Evolutionary conservation across 2,329 filamentous ascomycete species (phyloP).

Genomic region (Pseudopithomyces chartarum): DNA sequence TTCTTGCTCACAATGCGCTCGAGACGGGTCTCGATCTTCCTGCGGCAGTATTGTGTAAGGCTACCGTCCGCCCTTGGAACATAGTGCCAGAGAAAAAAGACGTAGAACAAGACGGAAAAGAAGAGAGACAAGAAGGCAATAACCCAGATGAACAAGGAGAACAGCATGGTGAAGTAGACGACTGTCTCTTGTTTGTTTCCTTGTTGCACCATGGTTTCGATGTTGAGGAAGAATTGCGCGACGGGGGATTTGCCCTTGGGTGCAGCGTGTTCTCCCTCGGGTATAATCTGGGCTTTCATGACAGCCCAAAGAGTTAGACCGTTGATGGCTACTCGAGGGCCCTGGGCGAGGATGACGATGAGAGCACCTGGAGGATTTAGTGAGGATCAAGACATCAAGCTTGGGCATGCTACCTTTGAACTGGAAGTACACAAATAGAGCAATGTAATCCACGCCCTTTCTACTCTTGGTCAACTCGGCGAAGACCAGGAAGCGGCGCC

Average conservation of each 20-base stretch:
- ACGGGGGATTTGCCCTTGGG: conserved; percentile 66
- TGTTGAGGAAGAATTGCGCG: conserved; percentile 80
- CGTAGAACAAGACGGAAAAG: conserved; percentile 76
- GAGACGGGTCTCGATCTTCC: conserved; percentile 86
- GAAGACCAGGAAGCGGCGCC: conserved; percentile 90
- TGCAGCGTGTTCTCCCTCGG: conserved; percentile 58
- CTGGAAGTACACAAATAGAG: conserved; percentile 87
- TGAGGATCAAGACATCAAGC: not conserved
- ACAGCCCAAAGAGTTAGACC: conserved; percentile 86
- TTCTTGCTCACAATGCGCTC: conserved; percentile 83
- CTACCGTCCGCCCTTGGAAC: conserved; percentile 82
- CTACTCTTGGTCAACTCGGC: conserved; percentile 88
- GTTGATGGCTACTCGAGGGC: conserved; percentile 89
- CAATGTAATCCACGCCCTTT: conserved; percentile 88
- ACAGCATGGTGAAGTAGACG: conserved; percentile 88
- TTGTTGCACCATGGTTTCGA: conserved; percentile 71
- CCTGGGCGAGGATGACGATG: conserved; percentile 86
- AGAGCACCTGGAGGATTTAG: conserved; percentile 71
- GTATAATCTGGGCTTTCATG: conserved; percentile 75
- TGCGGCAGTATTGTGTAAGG: conserved; percentile 82
- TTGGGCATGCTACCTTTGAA: conserved; percentile 59
- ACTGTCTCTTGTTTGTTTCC: conserved; percentile 76
- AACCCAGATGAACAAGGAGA: conserved; percentile 88
- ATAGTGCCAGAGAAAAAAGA: conserved; percentile 90
- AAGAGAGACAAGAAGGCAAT: conserved; percentile 76